phyloP scores from a whole-genome alignment of 306 rosid genomes.

The Potentilla sterilis region DNA sequence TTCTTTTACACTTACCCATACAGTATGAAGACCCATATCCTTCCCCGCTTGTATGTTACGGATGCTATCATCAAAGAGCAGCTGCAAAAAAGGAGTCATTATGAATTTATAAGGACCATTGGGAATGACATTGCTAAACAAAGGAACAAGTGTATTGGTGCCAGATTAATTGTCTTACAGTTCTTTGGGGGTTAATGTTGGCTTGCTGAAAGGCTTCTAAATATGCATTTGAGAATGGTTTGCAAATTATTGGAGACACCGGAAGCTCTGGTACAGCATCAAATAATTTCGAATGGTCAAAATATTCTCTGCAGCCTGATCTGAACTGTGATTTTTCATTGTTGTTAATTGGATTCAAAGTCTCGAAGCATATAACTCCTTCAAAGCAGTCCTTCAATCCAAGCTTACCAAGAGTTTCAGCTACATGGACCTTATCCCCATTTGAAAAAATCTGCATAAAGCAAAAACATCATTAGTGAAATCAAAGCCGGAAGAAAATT shows the following conservation, averaged over 20 bases:
- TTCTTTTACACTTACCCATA: slow-evolving; percentile 10
- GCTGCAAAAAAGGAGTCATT: neutral
- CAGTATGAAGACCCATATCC: slow-evolving; percentile 21
- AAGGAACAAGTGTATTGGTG: neutral
- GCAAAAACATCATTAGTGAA: neutral
- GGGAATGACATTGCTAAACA: too few relatives aligned
- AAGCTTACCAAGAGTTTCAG: slow-evolving; percentile 16
- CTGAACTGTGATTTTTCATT: neutral
- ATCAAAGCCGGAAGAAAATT: neutral
- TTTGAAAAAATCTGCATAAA: slow-evolving; percentile 16
- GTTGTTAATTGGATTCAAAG: slow-evolving; percentile 4
- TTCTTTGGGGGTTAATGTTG: slow-evolving; percentile 22
- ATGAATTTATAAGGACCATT: too few relatives aligned
- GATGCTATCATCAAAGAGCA: slow-evolving; percentile 25
- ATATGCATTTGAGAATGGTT: slow-evolving; percentile 23
- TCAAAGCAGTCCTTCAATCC: slow-evolving; percentile 23
- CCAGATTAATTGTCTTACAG: slow-evolving; percentile 11
- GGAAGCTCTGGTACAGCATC: slow-evolving; percentile 10
- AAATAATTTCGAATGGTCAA: neutral
- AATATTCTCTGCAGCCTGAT: neutral
- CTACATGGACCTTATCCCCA: slow-evolving; percentile 12
- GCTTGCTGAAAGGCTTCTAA: slow-evolving; percentile 11
- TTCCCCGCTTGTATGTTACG: slow-evolving; percentile 20
- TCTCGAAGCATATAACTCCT: slow-evolving; percentile 22
- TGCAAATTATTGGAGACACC: slow-evolving; percentile 14